Conservation (phyloP, 2,329 filamentous ascomycete genomes). For the Talaromyces albobiverticillius region DNA sequence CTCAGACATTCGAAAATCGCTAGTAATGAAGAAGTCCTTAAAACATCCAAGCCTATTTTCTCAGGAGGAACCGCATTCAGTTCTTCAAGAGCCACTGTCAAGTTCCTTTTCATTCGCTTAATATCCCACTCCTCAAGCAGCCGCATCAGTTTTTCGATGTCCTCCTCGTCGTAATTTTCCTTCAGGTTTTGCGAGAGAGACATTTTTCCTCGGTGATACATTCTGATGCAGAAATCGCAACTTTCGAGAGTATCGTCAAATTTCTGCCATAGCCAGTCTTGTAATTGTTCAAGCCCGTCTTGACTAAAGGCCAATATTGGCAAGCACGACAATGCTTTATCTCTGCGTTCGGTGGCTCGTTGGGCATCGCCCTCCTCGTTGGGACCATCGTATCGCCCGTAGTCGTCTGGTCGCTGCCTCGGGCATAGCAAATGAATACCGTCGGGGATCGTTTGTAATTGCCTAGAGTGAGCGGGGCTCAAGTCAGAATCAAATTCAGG, state of each 20-base stretch:
- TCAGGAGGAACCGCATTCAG: slow-evolving; percentile 52
- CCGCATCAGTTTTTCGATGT: slow-evolving; percentile 51
- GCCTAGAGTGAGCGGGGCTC: slow-evolving; percentile 28
- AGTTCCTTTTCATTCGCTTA: slow-evolving; percentile 58
- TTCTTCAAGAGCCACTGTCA: slow-evolving; percentile 55
- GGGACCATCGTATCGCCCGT: slow-evolving; percentile 61
- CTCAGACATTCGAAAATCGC: slow-evolving; percentile 87
- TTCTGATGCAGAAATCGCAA: slow-evolving; percentile 69
- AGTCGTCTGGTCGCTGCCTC: slow-evolving; percentile 60
- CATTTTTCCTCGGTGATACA: slow-evolving; percentile 69
- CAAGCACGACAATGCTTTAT: slow-evolving; percentile 65
- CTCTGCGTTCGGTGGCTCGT: slow-evolving; percentile 55
- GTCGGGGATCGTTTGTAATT: slow-evolving; percentile 43
- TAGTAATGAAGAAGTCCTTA: slow-evolving; percentile 64
- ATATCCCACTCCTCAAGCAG: slow-evolving; percentile 62
- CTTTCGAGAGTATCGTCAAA: slow-evolving; percentile 59
- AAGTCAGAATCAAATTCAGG: neutral
- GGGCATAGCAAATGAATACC: slow-evolving; percentile 67
- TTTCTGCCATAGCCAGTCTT: slow-evolving; percentile 57
- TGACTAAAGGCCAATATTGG: slow-evolving; percentile 66
- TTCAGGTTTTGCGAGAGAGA: slow-evolving; percentile 61
- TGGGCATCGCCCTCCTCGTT: slow-evolving; percentile 51
- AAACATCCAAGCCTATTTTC: slow-evolving; percentile 48
- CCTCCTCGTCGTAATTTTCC: slow-evolving; percentile 51
- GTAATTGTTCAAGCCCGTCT: slow-evolving; percentile 58